Percentiles rank a stretch among this genome's conserved stretches.
Conservation (phyloP, 805 yeast genomes). For the Cyberlindnera veronae region DNA sequence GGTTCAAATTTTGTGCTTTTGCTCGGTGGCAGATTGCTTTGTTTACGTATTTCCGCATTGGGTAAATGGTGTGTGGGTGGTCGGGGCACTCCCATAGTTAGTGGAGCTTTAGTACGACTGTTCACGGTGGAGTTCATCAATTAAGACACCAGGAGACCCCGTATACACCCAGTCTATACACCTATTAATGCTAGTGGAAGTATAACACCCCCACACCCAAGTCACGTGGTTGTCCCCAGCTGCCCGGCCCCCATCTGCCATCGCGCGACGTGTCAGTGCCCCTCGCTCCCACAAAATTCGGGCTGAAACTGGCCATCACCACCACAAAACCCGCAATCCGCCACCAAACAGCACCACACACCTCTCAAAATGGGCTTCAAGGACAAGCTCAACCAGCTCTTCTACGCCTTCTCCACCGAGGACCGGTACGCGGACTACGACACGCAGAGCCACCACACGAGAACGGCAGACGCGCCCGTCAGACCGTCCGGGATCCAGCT, state of each 20-base stretch:
- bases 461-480: slow-evolving; percentile 21
- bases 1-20: too few relatives aligned
- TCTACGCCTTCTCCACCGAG: slow-evolving; percentile 60
- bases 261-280: background rate
- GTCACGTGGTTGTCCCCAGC: too few relatives aligned
- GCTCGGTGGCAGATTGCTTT: background rate
- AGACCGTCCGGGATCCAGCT: slow-evolving; percentile 18
- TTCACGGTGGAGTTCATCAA: too few relatives aligned
- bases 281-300: too few relatives aligned
- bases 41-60: slow-evolving; percentile 17
- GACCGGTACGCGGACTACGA: slow-evolving; percentile 71
- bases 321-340: background rate
- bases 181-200: too few relatives aligned
- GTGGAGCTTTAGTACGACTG: too few relatives aligned
- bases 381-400: slow-evolving; percentile 51
- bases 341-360: background rate
- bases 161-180: too few relatives aligned
- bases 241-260: background rate
- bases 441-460: slow-evolving; percentile 38
- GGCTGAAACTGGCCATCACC: background rate
- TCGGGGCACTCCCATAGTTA: background rate
- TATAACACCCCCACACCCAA: too few relatives aligned
- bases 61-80: slow-evolving; percentile 10
- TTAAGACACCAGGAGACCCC: too few relatives aligned
- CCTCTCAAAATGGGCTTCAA: slow-evolving; percentile 36